Base-by-base conservation (phyloP, 2,329 filamentous ascomycete species). In the Epichloe typhina region DNA sequence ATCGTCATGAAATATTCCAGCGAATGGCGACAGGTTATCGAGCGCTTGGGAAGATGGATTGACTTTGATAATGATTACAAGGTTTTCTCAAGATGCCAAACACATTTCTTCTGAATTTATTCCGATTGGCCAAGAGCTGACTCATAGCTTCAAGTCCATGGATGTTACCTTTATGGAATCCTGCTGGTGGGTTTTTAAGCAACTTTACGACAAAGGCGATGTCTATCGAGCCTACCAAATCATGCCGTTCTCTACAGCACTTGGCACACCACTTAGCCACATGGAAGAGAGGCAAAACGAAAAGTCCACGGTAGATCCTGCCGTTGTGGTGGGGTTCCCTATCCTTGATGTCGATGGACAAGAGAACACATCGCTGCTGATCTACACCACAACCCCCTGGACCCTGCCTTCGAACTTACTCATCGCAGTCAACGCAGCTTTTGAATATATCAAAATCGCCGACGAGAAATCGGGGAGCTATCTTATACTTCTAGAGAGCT, bases 1-100 rank as follows among this genome's bases (percentile, higher is more conserved):
- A 93, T 94, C 66, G 88, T 94, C 56, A 91, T 94, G 86, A 79
- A 83, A 62, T 94, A 83, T 64, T 80, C 86, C 8, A 69, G 74
- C 13, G 88, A 94, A 63, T 95, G 88, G 88, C 79, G 86, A 61
- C 71, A 80, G 56, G 91, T 85, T 40, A 84, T 88, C 59, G 82
- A 85, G 51, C 70, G 84, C 52, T 64, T 88, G 46, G 84, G 84
- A 46, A 75, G 84, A 52, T 88, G 84, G 84, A 84, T 88, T 59
- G 84, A 88, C 66, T 87, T 88, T 60, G 84, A 88, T 63, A 84
- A 85, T 58, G 84, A 88, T 62, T 88, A 88, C 71, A 88, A 88
- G 73, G 75, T 75, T 60, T 39, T 53, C 50, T 1, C 9, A 31
- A 11, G 26, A 11, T 31, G 26, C 26, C 26, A 4, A 31, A 31